Evolutionary conservation across 768 basidiomycete genomes (phyloP), one percentile per base, ranked within the genome.

Genomic region (Nidularia pulvinata): DNA sequence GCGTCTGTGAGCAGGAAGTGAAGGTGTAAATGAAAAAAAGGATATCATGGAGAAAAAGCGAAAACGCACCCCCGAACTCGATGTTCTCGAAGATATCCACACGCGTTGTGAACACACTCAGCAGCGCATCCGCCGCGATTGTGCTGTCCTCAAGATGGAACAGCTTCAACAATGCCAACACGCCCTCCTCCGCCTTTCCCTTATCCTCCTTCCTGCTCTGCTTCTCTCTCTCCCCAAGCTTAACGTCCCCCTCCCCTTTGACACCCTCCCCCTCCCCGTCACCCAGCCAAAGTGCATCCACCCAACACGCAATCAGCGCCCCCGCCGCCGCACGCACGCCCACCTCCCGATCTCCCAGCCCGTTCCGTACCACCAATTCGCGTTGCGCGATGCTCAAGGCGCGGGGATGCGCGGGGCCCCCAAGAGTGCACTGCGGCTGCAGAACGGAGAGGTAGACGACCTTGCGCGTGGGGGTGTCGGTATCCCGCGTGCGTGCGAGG

Each of bases 261-360:
- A 56, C 55, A 5, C 67, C 65, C 25, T 52, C 61, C 7, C 67
- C 74, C 7, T 77, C 75, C 7, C 77, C 75, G 6, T 59, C 45
- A 53, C 77, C 76, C 1, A 63, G 19, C 5, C 76, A 75, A 7
- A 84, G 76, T 33, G 76, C 71, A 44, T 91, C 85, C 6, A 92
- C 77, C 96, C 96, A 98, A 6, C 71, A 75, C 0, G 78, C 83
- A 13, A 98, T 69, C 46, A 97, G 79, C 1, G 79, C 79, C 1
- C 80, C 85, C 0, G 94, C 88, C 0, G 91, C 92, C 14, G 78
- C 71, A 33, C 86, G 78, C 2, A 98, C 93, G 1, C 70, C 65
- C 0, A 79, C 73, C 54, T 97, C 93, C 30, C 96, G 82, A 69
- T 98, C 96, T 0, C 91, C 87, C 2, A 98, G 75, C 1, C 96